Base-by-base conservation (phyloP, 495 filamentous ascomycete genomes). In the Penicillium cataractarum region DNA sequence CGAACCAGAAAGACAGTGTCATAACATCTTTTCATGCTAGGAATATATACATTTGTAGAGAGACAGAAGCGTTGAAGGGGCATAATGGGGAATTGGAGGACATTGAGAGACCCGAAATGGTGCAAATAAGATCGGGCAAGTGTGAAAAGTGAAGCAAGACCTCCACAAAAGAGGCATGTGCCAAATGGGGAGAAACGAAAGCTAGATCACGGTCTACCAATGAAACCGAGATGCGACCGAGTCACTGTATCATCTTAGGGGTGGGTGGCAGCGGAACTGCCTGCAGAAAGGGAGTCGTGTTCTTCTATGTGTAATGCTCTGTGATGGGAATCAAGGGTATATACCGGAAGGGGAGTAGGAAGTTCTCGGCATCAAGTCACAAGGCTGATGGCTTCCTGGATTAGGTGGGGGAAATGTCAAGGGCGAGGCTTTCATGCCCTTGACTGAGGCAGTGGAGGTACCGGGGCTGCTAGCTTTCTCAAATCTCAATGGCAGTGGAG, bases 401-500 rank as follows among this genome's bases (percentile, higher is more conserved):
- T n/a, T 26, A 31, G 32, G 44, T 49, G 40, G 54, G 21, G 21
- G 13, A 21, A 37, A 46, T 40, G 42, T 7, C 13, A 40, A 35
- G 44, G 22, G 33, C 12, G 17, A 37, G 35, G 21, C 33, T 33
- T 39, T n/a, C n/a, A n/a, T 15, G 12, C 37, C 33, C 49, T 17
- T 55, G 44, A 15, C 22, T 54, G 21, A 49, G 17, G 9, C 13
- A 55, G 0, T 29, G 21, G 26, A 22, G 29, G n/a, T n/a, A n/a
- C n/a, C n/a, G n/a, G n/a, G n/a, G n/a, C n/a, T n/a, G n/a, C n/a
- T n/a, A n/a, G n/a, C n/a, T n/a, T n/a, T 54, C 39, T 78, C 61
- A 82, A 40, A 82, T 76, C 62, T 80, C 73, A 31, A 82, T 64
- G 37, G 76, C 76, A 46, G 74, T 75, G 0, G 79, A 78, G 12